Base-by-base conservation (phyloP, 1,139 yeast species). In the Sporopachydermia cereana region DNA sequence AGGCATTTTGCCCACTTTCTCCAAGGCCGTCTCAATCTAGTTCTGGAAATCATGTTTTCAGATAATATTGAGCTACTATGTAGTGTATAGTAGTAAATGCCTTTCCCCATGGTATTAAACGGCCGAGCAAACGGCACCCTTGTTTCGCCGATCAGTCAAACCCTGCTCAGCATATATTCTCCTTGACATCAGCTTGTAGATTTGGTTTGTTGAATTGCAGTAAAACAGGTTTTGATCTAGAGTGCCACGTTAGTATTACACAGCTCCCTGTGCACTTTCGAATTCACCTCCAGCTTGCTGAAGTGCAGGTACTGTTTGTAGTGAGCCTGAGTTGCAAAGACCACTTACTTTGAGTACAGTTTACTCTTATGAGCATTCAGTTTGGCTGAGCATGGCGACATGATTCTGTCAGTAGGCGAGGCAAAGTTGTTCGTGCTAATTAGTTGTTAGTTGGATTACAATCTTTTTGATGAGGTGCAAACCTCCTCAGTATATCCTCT, bases 371-470 rank as follows among this genome's bases (percentile, higher is more conserved):
- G 76, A 43, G 71, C 71, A 50, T 60, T 72, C 48, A 76, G 59
- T 56, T 74, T 76, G 46, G 72, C 71, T 3, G 79, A 69, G 53
- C 80, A 73, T 29, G 82, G 82, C 17, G 79, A 74, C 59, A 76
- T 60, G 52, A 75, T 54, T 45, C 64, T 68, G 54, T 76, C 81
- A 1, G 81, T 76, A 34, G 82, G 82, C 3, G 80, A 74, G 5
- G 78, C 75, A 53, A 72, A 68, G 49, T 56, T 59, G 22, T 25
- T 25, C 12, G 29, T 7, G 12, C 29, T 25, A 14, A 7, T 25
- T 25, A 25, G 29, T 25, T 7, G 7, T 25, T n/a, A n/a, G n/a
- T n/a, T n/a, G n/a, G n/a, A n/a, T n/a, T n/a, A n/a, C n/a, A n/a
- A n/a, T n/a, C n/a, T n/a, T n/a, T n/a, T n/a, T n/a, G n/a, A n/a